phyloP scores from a whole-genome alignment of 2,329 filamentous ascomycete species.

The Orbilia quercus region DNA sequence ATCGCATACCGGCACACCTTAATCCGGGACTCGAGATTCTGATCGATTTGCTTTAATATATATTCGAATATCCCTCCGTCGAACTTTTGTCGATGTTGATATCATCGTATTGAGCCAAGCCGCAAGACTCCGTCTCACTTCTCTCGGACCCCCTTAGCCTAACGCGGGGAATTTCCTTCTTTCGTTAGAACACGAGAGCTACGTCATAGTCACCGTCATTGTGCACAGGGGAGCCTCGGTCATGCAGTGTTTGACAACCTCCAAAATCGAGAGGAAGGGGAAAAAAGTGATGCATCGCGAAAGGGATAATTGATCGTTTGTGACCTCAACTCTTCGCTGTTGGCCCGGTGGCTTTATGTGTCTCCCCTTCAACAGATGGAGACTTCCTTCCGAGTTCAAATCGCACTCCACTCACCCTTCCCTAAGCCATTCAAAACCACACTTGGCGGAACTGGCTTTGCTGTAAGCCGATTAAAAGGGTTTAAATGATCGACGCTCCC shows the following conservation, averaged over 20 bases:
- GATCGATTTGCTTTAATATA: not conserved
- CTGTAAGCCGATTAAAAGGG: conserved; percentile 40
- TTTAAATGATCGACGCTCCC: conserved; percentile 53
- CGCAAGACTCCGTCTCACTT: conserved; percentile 11
- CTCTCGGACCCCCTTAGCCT: conserved; percentile 1
- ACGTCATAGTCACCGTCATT: conserved; percentile 55
- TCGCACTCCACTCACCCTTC: conserved; percentile 22
- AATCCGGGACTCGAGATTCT: not conserved
- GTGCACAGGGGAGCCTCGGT: conserved; percentile 34
- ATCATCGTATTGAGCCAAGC: not conserved
- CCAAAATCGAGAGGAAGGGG: not conserved
- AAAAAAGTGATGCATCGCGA: conserved; percentile 17
- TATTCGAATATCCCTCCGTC: conserved; percentile 14
- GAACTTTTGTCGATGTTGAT: not conserved
- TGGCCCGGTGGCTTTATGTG: conserved; percentile 30
- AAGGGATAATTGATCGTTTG: conserved; percentile 25
- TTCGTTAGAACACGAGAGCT: conserved; percentile 28
- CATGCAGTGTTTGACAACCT: conserved; percentile 54
- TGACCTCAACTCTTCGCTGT: conserved; percentile 31
- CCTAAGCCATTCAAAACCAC: conserved; percentile 17
- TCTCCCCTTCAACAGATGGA: conserved; percentile 41
- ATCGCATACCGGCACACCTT: conserved; percentile 21
- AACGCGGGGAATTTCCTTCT: conserved; percentile 51
- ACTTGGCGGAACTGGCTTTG: conserved; percentile 27
- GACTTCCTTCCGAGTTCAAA: conserved; percentile 38